Evolutionary conservation across 345 rosid genomes (phyloP), one percentile per base, ranked within the genome.

Genomic region (Nasturtium officinale): DNA sequence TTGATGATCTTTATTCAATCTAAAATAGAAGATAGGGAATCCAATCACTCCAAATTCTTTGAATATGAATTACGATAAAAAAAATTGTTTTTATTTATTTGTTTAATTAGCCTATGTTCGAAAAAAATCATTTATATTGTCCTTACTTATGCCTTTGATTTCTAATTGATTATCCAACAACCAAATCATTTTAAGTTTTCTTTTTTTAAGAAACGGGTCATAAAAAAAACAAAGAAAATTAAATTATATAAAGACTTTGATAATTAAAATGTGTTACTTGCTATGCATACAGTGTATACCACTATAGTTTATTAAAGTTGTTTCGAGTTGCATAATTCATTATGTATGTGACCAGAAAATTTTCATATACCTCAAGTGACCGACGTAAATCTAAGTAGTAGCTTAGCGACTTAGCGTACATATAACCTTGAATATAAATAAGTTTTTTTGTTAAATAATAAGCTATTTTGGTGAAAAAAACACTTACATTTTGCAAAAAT

Each of bases 1-100:
- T 28, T 18, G 46, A 69, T 76, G 75, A 76, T 69, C 74, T 42
- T 30, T 17, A 68, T 68, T 68, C 74, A 75, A 75, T 67, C 65
- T 23, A 23, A 42, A 16, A 52, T 51, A 20, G 25, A 47, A 47
- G 32, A 65, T 40, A 67, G 0, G 28, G n/a, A 15, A 54, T 30
- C 54, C 26, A 45, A 45, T 11, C 6, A 32, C n/a, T 60, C 10
- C 21, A n/a, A 37, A 45, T 51, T 8, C 17, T 51, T 46, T 61
- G 28, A 21, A 50, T 71, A 20, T 60, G 38, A 35, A 26, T 25
- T 54, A 38, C 61, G 53, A 61, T 51, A 15, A 38, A 15, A 15
- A 3, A 11, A 33, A 33, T 51, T 17, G 25, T 32, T 72, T 52
- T 38, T 0, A 37, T 37, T 37, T 8, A 9, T 3, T 23, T 12